phyloP scores from a whole-genome alignment of 1,139 yeast genomes.

The Saccharomyces hybrid region DNA sequence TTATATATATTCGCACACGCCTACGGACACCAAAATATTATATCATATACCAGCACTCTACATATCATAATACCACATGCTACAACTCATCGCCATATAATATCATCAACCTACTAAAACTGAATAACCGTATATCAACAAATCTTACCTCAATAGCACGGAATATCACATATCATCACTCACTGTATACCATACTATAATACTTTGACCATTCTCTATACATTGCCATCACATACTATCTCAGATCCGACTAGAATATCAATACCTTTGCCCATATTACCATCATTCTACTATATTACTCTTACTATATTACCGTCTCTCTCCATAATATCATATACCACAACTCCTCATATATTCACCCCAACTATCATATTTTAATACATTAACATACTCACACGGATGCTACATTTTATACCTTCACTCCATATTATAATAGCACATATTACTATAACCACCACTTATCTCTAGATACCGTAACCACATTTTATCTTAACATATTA shows the following conservation, averaged over 20 bases:
- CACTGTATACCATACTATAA: neutral
- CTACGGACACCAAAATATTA: neutral
- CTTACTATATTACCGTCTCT: too few species aligned
- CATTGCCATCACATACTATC: neutral
- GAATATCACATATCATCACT: too few species aligned
- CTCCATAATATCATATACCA: too few species aligned
- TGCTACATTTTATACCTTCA: neutral
- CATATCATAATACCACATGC: too few species aligned
- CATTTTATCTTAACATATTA: neutral
- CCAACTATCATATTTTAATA: neutral
- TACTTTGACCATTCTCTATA: neutral
- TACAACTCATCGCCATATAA: too few species aligned
- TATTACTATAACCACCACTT: neutral
- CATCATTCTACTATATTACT: too few species aligned
- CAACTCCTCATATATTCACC: neutral
- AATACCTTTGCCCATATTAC: too few species aligned
- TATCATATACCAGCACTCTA: too few species aligned
- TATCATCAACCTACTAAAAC: too few species aligned
- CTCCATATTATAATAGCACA: neutral
- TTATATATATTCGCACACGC: neutral
- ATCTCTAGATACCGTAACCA: neutral
- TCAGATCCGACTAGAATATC: neutral
- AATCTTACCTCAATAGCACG: too few species aligned
- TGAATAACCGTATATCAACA: too few species aligned
- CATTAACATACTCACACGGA: neutral